Evolutionary conservation across 257 asterid species (phyloP).

Genomic region (Buddleja alternifolia): DNA sequence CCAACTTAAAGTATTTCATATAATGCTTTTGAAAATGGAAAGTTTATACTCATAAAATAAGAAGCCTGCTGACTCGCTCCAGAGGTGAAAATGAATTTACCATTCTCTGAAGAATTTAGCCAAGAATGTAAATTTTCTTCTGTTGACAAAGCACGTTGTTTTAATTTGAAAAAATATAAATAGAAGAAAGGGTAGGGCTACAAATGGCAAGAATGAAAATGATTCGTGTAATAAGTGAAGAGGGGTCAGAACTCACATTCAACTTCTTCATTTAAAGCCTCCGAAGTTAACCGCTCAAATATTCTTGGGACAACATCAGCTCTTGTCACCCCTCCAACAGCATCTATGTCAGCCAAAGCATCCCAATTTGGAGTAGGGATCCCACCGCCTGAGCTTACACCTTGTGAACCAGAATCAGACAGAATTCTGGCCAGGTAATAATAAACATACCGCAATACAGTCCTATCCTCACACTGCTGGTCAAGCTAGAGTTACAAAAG

Average conservation of each 20-base stretch:
- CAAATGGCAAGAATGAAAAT: slow-evolving; percentile 28
- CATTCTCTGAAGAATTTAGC: too few species aligned
- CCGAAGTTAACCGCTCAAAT: slow-evolving; percentile 78
- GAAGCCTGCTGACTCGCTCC: too few species aligned
- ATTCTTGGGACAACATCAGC: slow-evolving; percentile 98
- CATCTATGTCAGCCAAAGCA: slow-evolving; percentile 98
- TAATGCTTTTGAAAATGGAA: too few species aligned
- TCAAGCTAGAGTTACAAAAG: slow-evolving; percentile 70
- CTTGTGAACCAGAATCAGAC: slow-evolving; percentile 95
- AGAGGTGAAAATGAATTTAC: too few species aligned
- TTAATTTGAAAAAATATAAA: neutral
- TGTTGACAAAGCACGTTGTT: slow-evolving; percentile 16
- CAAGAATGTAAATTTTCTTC: too few species aligned
- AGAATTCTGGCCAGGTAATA: slow-evolving; percentile 97
- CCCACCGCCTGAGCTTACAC: slow-evolving; percentile 96
- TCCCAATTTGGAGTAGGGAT: slow-evolving; percentile 99
- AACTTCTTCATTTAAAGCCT: slow-evolving; percentile 89
- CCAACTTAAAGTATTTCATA: too few species aligned
- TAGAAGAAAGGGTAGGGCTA: slow-evolving; percentile 21
- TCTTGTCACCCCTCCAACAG: slow-evolving; percentile 98
- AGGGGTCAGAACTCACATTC: slow-evolving; percentile 61
- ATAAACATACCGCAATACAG: slow-evolving; percentile 94
- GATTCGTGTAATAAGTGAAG: slow-evolving; percentile 9
- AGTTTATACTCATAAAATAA: too few species aligned
- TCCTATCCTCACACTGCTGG: slow-evolving; percentile 98